Percentiles rank a stretch among this genome's conserved stretches.
phyloP scores from a whole-genome alignment of 257 asterid species.

The Nicotiana noctiflora region DNA sequence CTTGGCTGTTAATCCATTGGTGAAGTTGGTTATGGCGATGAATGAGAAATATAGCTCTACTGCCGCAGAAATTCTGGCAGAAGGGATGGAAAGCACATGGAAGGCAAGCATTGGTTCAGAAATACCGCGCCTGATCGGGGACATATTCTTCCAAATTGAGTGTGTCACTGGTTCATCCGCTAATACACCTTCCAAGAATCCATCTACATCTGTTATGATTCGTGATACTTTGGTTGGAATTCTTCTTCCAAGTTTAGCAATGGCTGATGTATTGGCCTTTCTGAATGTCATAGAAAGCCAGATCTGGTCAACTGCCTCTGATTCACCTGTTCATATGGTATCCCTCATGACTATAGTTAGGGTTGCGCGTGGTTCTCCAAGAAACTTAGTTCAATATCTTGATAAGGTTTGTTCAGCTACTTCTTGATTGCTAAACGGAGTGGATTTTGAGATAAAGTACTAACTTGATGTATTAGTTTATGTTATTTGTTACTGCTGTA shows the following conservation, averaged over 20 bases:
- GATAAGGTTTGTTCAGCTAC: conserved; percentile 76
- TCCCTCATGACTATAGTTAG: conserved; percentile 82
- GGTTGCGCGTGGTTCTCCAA: conserved; percentile 82
- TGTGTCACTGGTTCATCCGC: conserved; percentile 68
- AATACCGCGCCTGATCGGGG: conserved; percentile 71
- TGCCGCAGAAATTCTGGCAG: conserved; percentile 98
- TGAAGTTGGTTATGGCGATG: conserved; percentile 84
- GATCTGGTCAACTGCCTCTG: conserved; percentile 99
- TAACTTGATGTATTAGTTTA: neutral
- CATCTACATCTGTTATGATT: conserved; percentile 43
- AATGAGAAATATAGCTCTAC: conserved; percentile 78
- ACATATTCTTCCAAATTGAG: conserved; percentile 93
- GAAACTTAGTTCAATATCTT: conserved; percentile 75
- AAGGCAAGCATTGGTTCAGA: conserved; percentile 64
- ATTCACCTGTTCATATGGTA: conserved; percentile 89
- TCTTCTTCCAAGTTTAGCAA: conserved; percentile 92
- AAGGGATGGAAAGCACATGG: conserved; percentile 99
- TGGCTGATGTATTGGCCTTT: conserved; percentile 83
- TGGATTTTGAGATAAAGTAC: neutral
- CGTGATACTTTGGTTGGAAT: conserved; percentile 66
- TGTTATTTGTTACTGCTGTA: neutral
- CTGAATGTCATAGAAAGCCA: conserved; percentile 85
- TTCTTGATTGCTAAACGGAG: conserved; percentile 3
- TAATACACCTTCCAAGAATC: conserved; percentile 30
- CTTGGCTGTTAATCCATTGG: conserved; percentile 64